Percentiles rank a stretch among this genome's conserved stretches.
phyloP scores from a whole-genome alignment of 805 yeast species.

The Suhomyces emberorum region DNA sequence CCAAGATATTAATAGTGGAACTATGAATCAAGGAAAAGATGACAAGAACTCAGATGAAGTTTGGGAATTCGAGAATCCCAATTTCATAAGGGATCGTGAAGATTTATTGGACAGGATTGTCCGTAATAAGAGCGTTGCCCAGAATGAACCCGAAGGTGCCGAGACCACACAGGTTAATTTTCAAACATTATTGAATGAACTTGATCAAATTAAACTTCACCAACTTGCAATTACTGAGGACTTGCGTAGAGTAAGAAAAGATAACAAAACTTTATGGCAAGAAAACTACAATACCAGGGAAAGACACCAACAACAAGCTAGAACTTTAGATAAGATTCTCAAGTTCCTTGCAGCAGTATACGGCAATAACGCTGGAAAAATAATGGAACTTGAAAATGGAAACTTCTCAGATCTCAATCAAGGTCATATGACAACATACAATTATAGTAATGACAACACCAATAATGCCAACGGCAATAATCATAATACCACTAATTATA shows the following conservation, averaged over 20 bases:
- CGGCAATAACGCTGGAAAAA: conserved; percentile 56
- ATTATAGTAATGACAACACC: conserved; percentile 4
- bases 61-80: conserved; percentile 85
- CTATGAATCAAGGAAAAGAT: conserved; percentile 41
- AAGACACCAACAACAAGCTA: conserved; percentile 79
- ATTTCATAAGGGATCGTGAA: conserved; percentile 72
- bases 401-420: conserved; percentile 10
- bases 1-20: conserved; percentile 83
- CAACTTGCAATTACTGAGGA: conserved; percentile 84
- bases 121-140: conserved; percentile 54
- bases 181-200: conserved; percentile 58
- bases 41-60: conserved; percentile 63
- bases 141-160: conserved; percentile 19
- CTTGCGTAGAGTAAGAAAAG: conserved; percentile 74
- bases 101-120: conserved; percentile 83
- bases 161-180: conserved; percentile 37
- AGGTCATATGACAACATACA: conserved; percentile 21
- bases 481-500: no score
- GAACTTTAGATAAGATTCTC: conserved; percentile 81
- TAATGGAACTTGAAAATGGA: conserved; percentile 31
- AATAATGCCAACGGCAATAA: conserved; percentile 3
- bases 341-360: conserved; percentile 83
- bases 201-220: conserved; percentile 71
- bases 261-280: conserved; percentile 88
- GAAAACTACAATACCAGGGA: conserved; percentile 83